Conservation (phyloP, 257 asterid species). For the Solanum chaucha region DNA sequence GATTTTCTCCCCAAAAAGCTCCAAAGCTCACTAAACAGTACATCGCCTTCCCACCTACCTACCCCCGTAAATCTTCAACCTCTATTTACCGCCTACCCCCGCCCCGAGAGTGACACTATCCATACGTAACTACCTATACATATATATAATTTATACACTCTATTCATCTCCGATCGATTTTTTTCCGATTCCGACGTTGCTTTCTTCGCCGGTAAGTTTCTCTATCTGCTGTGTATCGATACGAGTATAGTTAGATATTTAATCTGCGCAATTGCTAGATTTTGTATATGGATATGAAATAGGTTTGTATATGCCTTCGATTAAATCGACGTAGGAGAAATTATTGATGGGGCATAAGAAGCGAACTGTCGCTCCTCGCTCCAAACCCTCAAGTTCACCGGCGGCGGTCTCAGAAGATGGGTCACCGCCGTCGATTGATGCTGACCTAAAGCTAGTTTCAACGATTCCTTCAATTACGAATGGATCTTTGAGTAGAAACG, state of each 20-base stretch:
- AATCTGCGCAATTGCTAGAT: neutral
- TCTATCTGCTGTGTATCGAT: neutral
- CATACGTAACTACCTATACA: neutral
- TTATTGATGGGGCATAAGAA: slow-evolving; percentile 35
- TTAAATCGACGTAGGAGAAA: slow-evolving; percentile 1
- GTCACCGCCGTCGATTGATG: neutral
- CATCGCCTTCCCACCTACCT: neutral
- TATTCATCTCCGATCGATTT: neutral
- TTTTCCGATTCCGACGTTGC: neutral
- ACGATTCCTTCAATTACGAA: neutral
- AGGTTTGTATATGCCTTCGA: slow-evolving; percentile 12
- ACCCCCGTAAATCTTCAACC: neutral
- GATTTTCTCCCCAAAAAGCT: neutral
- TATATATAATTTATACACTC: neutral
- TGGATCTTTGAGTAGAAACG: neutral
- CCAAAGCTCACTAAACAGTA: neutral
- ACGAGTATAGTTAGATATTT: neutral
- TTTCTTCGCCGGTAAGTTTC: neutral
- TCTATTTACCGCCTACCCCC: neutral
- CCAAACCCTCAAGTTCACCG: slow-evolving; percentile 23
- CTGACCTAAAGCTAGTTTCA: neutral
- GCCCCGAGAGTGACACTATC: neutral
- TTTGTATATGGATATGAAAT: neutral
- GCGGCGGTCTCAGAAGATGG: slow-evolving; percentile 1
- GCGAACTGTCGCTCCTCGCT: slow-evolving; percentile 29